Base-by-base conservation (phyloP, 352 stramenopile species). In the Phytophthora chlamydospora region DNA sequence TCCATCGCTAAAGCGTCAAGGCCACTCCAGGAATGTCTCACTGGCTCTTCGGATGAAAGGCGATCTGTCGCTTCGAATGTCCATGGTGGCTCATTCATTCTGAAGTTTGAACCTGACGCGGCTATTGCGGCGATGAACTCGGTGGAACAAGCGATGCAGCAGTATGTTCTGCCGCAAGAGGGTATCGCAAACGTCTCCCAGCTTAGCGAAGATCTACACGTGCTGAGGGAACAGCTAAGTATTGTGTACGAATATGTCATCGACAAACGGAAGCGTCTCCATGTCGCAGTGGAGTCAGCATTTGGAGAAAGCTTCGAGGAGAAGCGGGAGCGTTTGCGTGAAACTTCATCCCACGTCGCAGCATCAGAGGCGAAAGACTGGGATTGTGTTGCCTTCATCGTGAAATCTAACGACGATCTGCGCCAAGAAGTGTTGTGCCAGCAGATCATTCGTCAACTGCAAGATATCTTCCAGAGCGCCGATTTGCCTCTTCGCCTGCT, bases 341-440 rank as follows among this genome's bases (percentile, higher is more conserved):
- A 76, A 56, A 79, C 65, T 33, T 91, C 80, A 11, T 78, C 70
- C 1, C 62, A 86, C 33, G 31, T 84, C 19, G 53, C 64, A 27
- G 33, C 42, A 35, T 68, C 44, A 7, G 44, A 72, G 11, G 64
- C 70, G 9, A 61, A 51, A 7, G 66, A 74, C 38, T 95, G 85
- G 85, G 78, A 92, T 43, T 90, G 80, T 39, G 81, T 91, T 10
- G 88, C 89, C 29, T 94, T 99, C 42, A 99, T 99, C 73, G 93
- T 99, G 6, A 99, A 99, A 72, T 98, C 91, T 8, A 98, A 99
- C 66, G 97, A 99, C 62, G 97, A 99, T 67, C 71, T 99, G 42
- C 83, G 97, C 17, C 97, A 99, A 77, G 97, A 99, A 81, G 91
- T 98, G 45, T 96, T 99, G 58, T 97, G 97, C 41, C 89, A 98